Conservation (phyloP, 805 yeast genomes). For the Myxozyma vanderwaltii region DNA sequence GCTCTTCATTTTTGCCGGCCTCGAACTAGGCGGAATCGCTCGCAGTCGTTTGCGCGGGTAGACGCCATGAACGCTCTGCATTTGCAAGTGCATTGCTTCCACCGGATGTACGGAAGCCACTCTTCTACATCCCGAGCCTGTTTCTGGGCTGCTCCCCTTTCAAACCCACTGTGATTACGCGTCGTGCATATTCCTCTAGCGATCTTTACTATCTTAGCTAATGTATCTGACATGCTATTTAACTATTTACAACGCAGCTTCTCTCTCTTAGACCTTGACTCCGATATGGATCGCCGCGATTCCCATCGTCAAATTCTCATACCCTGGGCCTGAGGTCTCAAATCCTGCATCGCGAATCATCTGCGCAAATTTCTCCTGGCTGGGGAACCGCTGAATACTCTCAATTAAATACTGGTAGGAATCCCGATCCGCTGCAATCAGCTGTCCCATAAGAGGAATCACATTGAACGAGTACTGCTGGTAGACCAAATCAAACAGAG, state of each 20-base stretch:
- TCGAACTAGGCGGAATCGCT: too few relatives aligned
- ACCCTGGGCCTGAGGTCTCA: slow-evolving; percentile 85
- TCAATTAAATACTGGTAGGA: slow-evolving; percentile 96
- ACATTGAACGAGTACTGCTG: slow-evolving; percentile 85
- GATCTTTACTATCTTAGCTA: too few relatives aligned
- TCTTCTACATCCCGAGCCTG: neutral
- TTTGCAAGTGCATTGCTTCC: too few relatives aligned
- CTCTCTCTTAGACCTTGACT: slow-evolving; percentile 52
- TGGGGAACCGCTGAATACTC: slow-evolving; percentile 87
- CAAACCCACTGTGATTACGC: too few relatives aligned
- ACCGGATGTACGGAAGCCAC: neutral
- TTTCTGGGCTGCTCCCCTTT: too few relatives aligned
- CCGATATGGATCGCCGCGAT: slow-evolving; percentile 96
- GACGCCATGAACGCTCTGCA: too few relatives aligned
- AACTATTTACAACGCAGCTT: neutral
- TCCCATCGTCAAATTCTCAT: slow-evolving; percentile 92
- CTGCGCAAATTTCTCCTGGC: slow-evolving; percentile 82
- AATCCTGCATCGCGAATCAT: slow-evolving; percentile 97
- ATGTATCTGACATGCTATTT: too few relatives aligned
- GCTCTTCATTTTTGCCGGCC: too few relatives aligned
- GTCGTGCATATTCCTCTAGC: too few relatives aligned
- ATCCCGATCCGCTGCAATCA: slow-evolving; percentile 92
- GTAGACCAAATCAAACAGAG: slow-evolving; percentile 71
- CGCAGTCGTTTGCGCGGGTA: too few relatives aligned
- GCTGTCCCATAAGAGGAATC: slow-evolving; percentile 92